These are phyloP conservation scores for Antitrichia curtipendula DNA, from an alignment of 225 moss, liverwort and hornwort species.

Conservation along the genomic window DNA sequence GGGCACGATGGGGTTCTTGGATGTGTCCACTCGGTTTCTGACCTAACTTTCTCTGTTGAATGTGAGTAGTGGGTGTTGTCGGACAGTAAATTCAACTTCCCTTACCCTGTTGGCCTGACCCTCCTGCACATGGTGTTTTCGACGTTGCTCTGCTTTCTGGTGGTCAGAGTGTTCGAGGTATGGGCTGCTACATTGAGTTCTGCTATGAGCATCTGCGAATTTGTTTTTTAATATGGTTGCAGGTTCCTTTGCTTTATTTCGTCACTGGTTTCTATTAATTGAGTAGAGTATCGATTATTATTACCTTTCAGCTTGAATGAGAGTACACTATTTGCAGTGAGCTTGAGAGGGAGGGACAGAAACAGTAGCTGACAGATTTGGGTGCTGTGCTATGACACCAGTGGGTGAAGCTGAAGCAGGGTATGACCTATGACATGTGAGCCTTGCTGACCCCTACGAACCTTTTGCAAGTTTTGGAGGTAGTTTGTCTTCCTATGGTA, in stretches of 20 bases:
- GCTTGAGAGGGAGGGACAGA: constrained; percentile 3
- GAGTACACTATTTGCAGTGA: not conserved
- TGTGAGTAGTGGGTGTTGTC: constrained; percentile 41
- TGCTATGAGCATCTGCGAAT: not conserved
- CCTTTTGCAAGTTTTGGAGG: constrained; percentile 15
- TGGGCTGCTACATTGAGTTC: not conserved
- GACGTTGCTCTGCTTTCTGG: constrained; percentile 42
- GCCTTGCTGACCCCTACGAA: constrained; percentile 41
- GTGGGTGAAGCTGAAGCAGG: constrained; percentile 55
- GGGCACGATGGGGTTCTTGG: not conserved
- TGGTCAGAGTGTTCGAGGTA: constrained; percentile 60
- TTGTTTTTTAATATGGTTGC: not conserved
- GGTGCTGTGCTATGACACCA: constrained; percentile 18
- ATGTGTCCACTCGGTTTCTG: not conserved
- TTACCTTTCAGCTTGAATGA: not conserved
- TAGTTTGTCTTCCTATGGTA: constrained; percentile 13
- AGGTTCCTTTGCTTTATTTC: not conserved
- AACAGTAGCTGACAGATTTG: constrained; percentile 9
- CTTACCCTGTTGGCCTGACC: constrained; percentile 49
- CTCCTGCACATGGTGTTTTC: constrained; percentile 61
- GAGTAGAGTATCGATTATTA: not conserved
- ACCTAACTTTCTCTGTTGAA: not conserved
- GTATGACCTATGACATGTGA: constrained; percentile 61
- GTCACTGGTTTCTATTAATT: not conserved
- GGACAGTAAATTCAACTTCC: constrained; percentile 42